Conservation (phyloP, 306 rosid genomes). For the Morella rubra region DNA sequence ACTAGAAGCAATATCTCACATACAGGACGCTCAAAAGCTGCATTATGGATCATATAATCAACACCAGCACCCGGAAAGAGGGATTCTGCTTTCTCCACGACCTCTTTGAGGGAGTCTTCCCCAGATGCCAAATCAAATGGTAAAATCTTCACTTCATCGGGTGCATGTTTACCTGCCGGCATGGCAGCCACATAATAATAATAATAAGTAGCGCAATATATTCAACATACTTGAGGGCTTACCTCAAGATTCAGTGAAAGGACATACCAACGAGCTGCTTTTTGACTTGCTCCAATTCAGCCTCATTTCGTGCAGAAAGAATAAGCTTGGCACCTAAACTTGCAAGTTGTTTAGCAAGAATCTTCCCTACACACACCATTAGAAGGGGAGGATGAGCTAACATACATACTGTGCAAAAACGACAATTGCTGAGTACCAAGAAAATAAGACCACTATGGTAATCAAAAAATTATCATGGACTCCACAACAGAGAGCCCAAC, state of each 20-base stretch:
- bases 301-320: slow-evolving; percentile 86
- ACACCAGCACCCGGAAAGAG: slow-evolving; percentile 69
- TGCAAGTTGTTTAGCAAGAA: slow-evolving; percentile 86
- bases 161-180: slow-evolving; percentile 76
- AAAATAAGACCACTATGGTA: neutral
- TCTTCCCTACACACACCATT: slow-evolving; percentile 55
- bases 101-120: slow-evolving; percentile 67
- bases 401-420: neutral
- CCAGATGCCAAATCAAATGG: slow-evolving; percentile 79
- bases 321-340: slow-evolving; percentile 89
- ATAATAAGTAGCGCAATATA: neutral
- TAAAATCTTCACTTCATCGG: slow-evolving; percentile 65
- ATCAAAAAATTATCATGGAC: slow-evolving; percentile 3
- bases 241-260: slow-evolving; percentile 12
- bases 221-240: neutral
- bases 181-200: slow-evolving; percentile 12
- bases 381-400: neutral
- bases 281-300: slow-evolving; percentile 73
- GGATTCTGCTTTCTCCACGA: slow-evolving; percentile 75
- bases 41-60: slow-evolving; percentile 93
- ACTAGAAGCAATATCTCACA: slow-evolving; percentile 40
- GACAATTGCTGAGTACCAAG: neutral
- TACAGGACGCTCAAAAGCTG: slow-evolving; percentile 95
- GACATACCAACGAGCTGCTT: slow-evolving; percentile 67
- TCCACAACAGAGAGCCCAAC: neutral